A percentile compares a stretch with the other conserved stretches of the same genome.
Evolutionary conservation across 192 early-diverging fungal genomes (phyloP).

Genomic region (Chytriomyces confervae): DNA sequence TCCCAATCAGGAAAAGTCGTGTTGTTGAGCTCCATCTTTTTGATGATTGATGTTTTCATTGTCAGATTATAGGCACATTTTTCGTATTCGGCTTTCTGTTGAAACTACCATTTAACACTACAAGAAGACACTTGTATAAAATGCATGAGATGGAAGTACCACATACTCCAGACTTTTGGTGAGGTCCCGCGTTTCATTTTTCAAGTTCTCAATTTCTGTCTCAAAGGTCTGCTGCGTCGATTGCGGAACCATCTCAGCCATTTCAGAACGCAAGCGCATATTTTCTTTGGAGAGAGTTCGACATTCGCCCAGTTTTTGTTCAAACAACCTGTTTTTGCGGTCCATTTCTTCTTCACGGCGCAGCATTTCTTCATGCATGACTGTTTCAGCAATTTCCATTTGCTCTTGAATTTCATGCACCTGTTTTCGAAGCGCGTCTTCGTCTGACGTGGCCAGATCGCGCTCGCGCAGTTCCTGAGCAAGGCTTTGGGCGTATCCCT

Average conservation of each 20-base stretch:
- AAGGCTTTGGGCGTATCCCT: slow-evolving; percentile 38
- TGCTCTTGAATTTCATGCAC: slow-evolving; percentile 42
- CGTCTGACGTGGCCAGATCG: slow-evolving; percentile 35
- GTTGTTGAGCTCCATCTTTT: slow-evolving; percentile 18
- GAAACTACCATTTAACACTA: neutral
- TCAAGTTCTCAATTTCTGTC: neutral
- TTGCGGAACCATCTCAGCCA: neutral
- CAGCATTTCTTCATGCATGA: slow-evolving; percentile 38
- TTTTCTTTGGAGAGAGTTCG: neutral
- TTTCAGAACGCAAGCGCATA: neutral
- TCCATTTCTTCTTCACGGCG: neutral
- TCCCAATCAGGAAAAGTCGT: slow-evolving; percentile 58
- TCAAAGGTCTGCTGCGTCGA: neutral
- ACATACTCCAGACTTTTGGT: neutral
- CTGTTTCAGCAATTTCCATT: slow-evolving; percentile 40
- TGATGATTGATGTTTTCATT: slow-evolving; percentile 20
- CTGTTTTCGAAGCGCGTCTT: slow-evolving; percentile 28
- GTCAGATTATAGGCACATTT: slow-evolving; percentile 12
- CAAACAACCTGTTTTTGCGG: neutral
- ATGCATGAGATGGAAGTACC: neutral
- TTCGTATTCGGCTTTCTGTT: slow-evolving; percentile 4
- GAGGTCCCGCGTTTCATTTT: neutral
- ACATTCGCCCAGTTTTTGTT: slow-evolving; percentile 1
- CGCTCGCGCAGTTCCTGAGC: slow-evolving; percentile 38
- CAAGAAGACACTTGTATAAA: neutral